phyloP scores from a whole-genome alignment of 2,329 filamentous ascomycete species.

The Penicillium sp. region DNA sequence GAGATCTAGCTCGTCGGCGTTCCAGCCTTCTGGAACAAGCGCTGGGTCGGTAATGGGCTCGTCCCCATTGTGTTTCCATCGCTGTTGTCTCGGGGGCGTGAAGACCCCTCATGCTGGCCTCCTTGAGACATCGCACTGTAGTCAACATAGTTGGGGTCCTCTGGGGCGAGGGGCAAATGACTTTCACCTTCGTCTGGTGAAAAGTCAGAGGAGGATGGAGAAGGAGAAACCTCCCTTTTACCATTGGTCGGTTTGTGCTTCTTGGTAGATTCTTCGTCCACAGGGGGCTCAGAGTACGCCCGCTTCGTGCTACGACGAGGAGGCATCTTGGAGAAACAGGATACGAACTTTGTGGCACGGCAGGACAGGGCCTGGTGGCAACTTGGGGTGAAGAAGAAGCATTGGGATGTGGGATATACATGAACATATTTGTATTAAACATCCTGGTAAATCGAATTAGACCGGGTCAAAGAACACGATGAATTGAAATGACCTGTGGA shows the following conservation, averaged over 20 bases:
- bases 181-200: not conserved
- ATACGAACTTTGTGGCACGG: not conserved
- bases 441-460: not conserved
- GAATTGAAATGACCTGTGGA: not conserved
- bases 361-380: not conserved
- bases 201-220: not conserved
- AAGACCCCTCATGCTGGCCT: not conserved
- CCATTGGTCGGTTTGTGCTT: not conserved
- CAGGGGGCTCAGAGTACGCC: not conserved
- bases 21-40: not conserved
- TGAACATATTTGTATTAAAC: not conserved
- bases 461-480: not conserved
- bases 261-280: not conserved
- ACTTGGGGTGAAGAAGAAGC: not conserved
- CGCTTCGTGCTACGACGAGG: not conserved
- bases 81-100: not conserved
- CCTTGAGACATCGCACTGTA: not conserved
- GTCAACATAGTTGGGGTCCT: not conserved
- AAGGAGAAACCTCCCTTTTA: not conserved
- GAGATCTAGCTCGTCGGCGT: not conserved
- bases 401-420: not conserved
- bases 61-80: not conserved
- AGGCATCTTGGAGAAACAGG: not conserved
- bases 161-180: not conserved
- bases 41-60: not conserved